phyloP scores from a whole-genome alignment of 2,329 filamentous ascomycete genomes.

The Ophiognomonia clavigignenti-juglandacearum region DNA sequence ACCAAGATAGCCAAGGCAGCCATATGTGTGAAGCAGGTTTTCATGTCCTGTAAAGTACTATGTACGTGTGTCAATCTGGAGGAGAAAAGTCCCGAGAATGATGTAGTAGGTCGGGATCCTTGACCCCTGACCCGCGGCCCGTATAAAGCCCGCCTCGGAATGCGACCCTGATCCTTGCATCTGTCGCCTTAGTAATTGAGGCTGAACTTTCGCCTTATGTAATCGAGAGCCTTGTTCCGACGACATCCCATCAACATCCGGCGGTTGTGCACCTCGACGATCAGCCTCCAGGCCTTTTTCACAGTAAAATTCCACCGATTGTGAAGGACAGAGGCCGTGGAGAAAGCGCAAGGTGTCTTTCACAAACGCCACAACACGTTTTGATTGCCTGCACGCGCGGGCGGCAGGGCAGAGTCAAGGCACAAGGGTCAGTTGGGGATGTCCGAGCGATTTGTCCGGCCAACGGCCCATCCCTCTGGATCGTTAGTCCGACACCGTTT shows the following conservation, averaged over 20 bases:
- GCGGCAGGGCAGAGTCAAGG: neutral
- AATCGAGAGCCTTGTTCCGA: conserved; percentile 18
- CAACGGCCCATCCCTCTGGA: neutral
- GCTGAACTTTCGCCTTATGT: conserved; percentile 9
- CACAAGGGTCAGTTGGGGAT: conserved; percentile 16
- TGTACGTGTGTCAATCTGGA: too few species aligned
- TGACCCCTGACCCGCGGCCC: neutral
- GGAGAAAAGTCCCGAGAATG: too few species aligned
- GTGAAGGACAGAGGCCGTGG: neutral
- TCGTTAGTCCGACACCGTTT: neutral
- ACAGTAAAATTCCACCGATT: too few species aligned
- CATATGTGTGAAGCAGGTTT: too few species aligned
- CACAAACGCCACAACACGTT: neutral
- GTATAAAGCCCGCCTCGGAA: neutral
- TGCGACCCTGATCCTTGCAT: neutral
- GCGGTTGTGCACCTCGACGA: too few species aligned
- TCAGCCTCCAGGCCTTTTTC: too few species aligned
- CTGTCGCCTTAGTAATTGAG: neutral
- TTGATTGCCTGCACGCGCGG: neutral
- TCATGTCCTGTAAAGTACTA: too few species aligned
- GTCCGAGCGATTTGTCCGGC: conserved; percentile 13
- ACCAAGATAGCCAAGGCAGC: too few species aligned
- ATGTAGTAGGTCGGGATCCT: neutral
- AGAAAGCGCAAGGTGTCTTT: neutral
- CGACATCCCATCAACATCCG: conserved; percentile 43